Conservation (phyloP, 257 asterid genomes). For the Solanum peruvianum region DNA sequence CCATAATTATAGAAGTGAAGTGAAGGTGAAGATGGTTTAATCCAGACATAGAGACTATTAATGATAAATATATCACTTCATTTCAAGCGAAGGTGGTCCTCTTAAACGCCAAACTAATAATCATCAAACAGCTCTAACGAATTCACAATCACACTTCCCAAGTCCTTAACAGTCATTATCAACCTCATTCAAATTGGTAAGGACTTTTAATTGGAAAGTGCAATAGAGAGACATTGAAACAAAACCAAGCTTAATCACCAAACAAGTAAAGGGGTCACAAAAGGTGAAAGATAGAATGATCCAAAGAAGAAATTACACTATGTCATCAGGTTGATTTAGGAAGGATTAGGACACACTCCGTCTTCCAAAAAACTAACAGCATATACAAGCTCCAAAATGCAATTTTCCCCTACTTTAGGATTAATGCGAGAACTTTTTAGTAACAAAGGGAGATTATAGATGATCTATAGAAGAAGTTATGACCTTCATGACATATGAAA, state of each 20-base stretch:
- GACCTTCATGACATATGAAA: not conserved
- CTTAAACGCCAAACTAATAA: not conserved
- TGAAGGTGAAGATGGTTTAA: not conserved
- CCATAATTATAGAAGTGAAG: not conserved
- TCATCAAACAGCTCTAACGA: not conserved
- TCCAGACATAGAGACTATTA: not conserved
- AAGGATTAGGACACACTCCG: not conserved
- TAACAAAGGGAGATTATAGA: not conserved
- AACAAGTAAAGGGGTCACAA: not conserved
- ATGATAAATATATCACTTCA: not conserved
- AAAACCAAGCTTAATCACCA: not conserved
- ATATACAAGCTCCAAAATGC: not conserved
- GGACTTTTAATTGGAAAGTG: not conserved
- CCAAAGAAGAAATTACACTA: not conserved
- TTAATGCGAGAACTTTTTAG: not conserved
- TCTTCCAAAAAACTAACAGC: not conserved
- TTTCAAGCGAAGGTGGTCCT: not conserved
- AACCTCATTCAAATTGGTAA: not conserved
- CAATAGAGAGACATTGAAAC: not conserved
- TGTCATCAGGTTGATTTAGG: not conserved
- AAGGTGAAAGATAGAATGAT: not conserved
- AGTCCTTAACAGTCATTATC: not conserved
- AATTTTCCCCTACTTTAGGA: not conserved
- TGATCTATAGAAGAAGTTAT: not conserved
- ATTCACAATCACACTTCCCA: not conserved